phyloP scores from a whole-genome alignment of 2,329 filamentous ascomycete species.

The Trichoderma citrinoviride region DNA sequence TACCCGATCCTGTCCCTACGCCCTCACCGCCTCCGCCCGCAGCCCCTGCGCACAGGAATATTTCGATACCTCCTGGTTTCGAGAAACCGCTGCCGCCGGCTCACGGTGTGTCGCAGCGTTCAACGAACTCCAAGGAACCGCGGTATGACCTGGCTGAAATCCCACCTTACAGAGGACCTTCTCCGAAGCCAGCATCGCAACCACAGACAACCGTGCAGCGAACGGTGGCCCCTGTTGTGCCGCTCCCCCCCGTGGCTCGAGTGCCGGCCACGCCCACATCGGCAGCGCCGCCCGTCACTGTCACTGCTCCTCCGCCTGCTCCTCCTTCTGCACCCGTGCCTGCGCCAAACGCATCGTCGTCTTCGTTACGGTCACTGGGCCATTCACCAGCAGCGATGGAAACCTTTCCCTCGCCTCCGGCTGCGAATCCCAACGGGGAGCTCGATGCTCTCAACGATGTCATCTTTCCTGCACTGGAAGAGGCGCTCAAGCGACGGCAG shows the following conservation, averaged over 20 bases:
- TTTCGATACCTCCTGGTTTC: conserved; percentile 26
- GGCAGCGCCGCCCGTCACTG: neutral
- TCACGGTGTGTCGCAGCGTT: conserved; percentile 35
- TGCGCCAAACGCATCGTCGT: neutral
- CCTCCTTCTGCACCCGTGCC: neutral
- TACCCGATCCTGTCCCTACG: conserved; percentile 18
- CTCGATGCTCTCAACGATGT: conserved; percentile 87
- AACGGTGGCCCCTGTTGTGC: conserved; percentile 20
- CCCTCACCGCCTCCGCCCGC: conserved; percentile 8
- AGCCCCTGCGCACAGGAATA: conserved; percentile 15
- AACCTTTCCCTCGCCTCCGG: conserved; percentile 54
- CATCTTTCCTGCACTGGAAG: conserved; percentile 87
- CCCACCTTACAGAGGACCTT: conserved; percentile 50
- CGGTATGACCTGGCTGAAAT: conserved; percentile 53
- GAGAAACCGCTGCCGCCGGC: conserved; percentile 36
- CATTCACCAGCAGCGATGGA: conserved; percentile 36
- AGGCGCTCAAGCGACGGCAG: conserved; percentile 79
- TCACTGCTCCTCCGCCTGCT: neutral
- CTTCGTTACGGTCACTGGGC: conserved; percentile 29
- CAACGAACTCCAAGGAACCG: conserved; percentile 38
- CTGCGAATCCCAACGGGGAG: conserved; percentile 61
- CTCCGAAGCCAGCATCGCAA: conserved; percentile 31
- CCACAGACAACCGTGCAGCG: conserved; percentile 25
- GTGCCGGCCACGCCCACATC: conserved; percentile 4
- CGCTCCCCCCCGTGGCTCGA: conserved; percentile 2